phyloP scores from a whole-genome alignment of 257 asterid genomes.

The Nicotiana otophora region DNA sequence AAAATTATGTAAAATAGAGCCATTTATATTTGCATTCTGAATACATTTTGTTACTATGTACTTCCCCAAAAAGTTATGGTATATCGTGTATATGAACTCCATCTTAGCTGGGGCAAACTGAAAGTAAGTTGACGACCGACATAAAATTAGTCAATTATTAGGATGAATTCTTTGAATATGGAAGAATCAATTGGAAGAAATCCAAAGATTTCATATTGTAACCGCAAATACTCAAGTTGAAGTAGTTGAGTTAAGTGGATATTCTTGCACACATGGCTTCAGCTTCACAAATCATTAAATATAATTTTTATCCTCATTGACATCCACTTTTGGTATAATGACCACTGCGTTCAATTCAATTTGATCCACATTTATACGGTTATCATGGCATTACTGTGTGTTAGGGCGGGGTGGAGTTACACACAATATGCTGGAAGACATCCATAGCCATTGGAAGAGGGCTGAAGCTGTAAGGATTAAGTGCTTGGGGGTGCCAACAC shows the following conservation, averaged over 20 bases:
- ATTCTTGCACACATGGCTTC: background rate
- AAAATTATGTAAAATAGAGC: background rate
- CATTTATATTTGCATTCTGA: background rate
- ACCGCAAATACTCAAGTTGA: background rate
- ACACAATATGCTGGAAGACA: slow-evolving; percentile 80
- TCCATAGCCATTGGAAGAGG: slow-evolving; percentile 80
- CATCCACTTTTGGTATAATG: background rate
- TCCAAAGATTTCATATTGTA: background rate
- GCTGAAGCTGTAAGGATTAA: slow-evolving; percentile 88
- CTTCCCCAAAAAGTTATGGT: background rate
- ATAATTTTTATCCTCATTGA: background rate
- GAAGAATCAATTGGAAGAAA: background rate
- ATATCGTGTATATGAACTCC: background rate
- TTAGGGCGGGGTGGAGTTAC: slow-evolving; percentile 89
- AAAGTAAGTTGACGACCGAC: background rate
- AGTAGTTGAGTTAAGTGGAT: background rate
- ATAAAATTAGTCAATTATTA: background rate
- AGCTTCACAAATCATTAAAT: background rate
- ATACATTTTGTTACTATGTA: background rate
- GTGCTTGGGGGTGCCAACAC: slow-evolving; percentile 90
- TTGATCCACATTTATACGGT: background rate
- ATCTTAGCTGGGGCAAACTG: background rate
- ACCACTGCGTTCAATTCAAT: background rate
- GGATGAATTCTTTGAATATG: background rate
- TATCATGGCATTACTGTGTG: slow-evolving; percentile 8